Evolutionary conservation across 345 rosid species (phyloP).

Genomic region (Salix dunnii): DNA sequence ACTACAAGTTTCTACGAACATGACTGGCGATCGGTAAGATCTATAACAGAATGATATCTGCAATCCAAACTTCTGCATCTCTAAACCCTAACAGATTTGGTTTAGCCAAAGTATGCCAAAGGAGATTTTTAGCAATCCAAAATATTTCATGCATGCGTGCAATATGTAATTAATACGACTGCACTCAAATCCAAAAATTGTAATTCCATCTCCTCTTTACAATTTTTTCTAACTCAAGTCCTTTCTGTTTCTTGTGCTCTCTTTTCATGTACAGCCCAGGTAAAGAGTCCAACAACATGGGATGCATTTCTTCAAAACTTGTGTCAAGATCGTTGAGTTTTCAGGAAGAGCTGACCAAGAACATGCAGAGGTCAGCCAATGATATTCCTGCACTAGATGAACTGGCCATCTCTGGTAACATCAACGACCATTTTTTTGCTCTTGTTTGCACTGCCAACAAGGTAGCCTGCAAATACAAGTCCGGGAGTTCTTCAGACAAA

Average conservation of each 20-base stretch:
- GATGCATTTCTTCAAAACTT: conserved; percentile 44
- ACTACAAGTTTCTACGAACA: background rate
- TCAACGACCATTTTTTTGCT: conserved; percentile 17
- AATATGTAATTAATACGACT: too few species aligned
- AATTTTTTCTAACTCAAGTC: background rate
- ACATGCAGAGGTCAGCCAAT: conserved; percentile 18
- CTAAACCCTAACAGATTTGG: background rate
- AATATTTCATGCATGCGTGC: background rate
- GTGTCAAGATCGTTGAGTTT: conserved; percentile 30
- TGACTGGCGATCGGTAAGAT: background rate
- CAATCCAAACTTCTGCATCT: background rate
- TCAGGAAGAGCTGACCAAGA: conserved; percentile 23
- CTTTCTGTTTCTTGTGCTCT: background rate
- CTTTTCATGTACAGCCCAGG: background rate
- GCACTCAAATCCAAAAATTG: background rate
- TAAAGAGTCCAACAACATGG: conserved; percentile 20
- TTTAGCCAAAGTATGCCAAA: background rate
- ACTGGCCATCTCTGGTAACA: conserved; percentile 1
- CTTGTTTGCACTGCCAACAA: conserved; percentile 18
- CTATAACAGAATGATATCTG: background rate
- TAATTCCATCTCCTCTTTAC: background rate
- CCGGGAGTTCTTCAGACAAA: conserved; percentile 6
- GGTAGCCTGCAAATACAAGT: background rate
- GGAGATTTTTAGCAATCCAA: background rate
- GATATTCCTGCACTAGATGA: background rate